Conservation (phyloP, 2,329 filamentous ascomycete genomes). For the Pezicula radicicola region DNA sequence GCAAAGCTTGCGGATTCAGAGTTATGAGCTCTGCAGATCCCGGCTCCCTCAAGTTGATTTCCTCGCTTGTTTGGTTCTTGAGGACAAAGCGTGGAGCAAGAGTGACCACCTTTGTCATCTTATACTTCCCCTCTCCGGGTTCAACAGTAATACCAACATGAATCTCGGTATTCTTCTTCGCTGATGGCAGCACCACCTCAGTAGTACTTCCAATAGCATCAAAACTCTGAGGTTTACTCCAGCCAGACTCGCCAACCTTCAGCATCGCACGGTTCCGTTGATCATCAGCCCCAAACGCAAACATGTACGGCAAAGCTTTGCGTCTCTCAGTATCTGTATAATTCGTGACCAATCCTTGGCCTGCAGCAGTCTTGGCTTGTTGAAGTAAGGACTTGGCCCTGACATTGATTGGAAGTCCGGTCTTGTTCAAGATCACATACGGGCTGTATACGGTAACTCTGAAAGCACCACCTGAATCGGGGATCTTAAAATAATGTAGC, state of each 20-base stretch:
- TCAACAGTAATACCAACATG: conserved; percentile 87
- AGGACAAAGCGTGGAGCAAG: conserved; percentile 89
- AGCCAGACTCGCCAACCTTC: conserved; percentile 84
- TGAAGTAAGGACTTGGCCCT: conserved; percentile 88
- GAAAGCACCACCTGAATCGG: conserved; percentile 92
- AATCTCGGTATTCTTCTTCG: conserved; percentile 71
- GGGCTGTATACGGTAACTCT: conserved; percentile 93
- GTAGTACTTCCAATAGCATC: conserved; percentile 94
- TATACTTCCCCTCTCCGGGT: conserved; percentile 95
- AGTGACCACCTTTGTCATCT: conserved; percentile 92
- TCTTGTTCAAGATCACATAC: conserved; percentile 94
- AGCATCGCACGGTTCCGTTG: conserved; percentile 86
- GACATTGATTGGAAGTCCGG: conserved; percentile 82
- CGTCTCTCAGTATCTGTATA: conserved; percentile 49
- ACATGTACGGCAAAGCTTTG: conserved; percentile 92
- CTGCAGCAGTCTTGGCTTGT: conserved; percentile 77
- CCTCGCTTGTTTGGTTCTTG: conserved; percentile 88
- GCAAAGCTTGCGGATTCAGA: conserved; percentile 72
- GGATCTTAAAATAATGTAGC: conserved; percentile 87
- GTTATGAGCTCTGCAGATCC: conserved; percentile 84
- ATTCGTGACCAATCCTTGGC: conserved; percentile 62
- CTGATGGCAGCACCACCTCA: conserved; percentile 78
- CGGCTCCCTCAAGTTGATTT: conserved; percentile 86
- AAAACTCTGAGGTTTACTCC: conserved; percentile 98
- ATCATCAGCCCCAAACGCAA: conserved; percentile 86